Base-by-base conservation (phyloP, 1,284 basidiomycete species). In the Laetiporus sulphureus region DNA sequence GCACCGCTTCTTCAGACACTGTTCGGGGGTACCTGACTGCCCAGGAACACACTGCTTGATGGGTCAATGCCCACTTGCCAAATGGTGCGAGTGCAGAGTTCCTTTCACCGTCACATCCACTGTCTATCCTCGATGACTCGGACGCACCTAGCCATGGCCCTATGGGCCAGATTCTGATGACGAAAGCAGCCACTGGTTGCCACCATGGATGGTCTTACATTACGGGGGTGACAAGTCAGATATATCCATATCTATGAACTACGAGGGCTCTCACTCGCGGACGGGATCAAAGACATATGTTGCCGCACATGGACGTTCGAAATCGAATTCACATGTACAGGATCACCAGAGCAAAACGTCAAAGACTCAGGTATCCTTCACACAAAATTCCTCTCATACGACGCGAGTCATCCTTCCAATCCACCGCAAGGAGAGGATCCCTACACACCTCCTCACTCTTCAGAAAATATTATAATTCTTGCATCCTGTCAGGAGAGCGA, bases 171-270 rank as follows among this genome's bases (percentile, higher is more conserved):
- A 73, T 19, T 83, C 80, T 16, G 82, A 83, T 46, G 71, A 67
- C 0, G 77, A 69, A 50, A 84, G 79, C 58, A 66, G 70, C n/a
- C 69, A 72, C 53, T 85, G 82, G 0, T 48, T 77, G 5, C 83
- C 83, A 2, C 83, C 83, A 4, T 77, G 73, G 50, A 83, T 86
- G 79, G 62, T 83, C 46, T 62, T 86, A 48, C 72, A 73, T 44
- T 85, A 77, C 54, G 66, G 64, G n/a, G 75, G 82, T 54, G 81
- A 81, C 4, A 60, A 75, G 34, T 70, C 70, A 5, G 76, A 81
- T 59, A 59, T 79, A 11, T 75, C 77, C 24, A 77, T 83, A 52
- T 69, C 75, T 13, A 65, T 68, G 27, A 33, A 48, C 38, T 10
- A 31, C 41, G 39, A 15, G 8, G 19, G 31, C 15, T 21, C 36